Conservation (phyloP, 345 rosid genomes). For the Aquilaria yunnanensis region DNA sequence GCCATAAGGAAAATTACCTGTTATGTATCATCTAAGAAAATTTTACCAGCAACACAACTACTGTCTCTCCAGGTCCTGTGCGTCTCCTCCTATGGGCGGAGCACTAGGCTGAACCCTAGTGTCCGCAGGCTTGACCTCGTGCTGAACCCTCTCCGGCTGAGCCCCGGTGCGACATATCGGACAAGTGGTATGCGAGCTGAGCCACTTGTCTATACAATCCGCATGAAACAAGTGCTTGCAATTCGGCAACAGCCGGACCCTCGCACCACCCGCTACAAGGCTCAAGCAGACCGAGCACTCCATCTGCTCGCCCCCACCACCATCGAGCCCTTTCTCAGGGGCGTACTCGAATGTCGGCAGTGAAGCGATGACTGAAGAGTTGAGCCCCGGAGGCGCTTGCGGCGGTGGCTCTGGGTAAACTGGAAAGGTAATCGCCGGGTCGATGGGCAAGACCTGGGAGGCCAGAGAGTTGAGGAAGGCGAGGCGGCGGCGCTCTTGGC, state of each 20-base stretch:
- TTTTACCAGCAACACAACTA: neutral
- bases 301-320: neutral
- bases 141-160: constrained; percentile 17
- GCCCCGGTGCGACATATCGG: constrained; percentile 41
- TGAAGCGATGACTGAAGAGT: constrained; percentile 29
- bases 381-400: constrained; percentile 24
- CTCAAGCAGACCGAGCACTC: constrained; percentile 49
- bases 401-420: neutral
- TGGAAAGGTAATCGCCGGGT: neutral
- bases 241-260: constrained; percentile 35
- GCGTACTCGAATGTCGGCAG: constrained; percentile 26
- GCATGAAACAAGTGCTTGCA: constrained; percentile 48
- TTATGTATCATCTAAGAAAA: neutral
- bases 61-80: constrained; percentile 13
- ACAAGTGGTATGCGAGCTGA: constrained; percentile 37
- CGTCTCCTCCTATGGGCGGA: constrained; percentile 10
- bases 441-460: neutral
- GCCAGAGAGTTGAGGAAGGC: neutral
- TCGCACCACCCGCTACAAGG: constrained; percentile 22
- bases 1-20: no score
- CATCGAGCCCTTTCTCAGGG: neutral
- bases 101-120: constrained; percentile 12
- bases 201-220: constrained; percentile 45
- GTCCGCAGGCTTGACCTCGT: neutral
- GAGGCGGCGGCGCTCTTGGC: constrained; percentile 8